phyloP scores from a whole-genome alignment of 345 rosid species.

The Jatropha curcas region DNA sequence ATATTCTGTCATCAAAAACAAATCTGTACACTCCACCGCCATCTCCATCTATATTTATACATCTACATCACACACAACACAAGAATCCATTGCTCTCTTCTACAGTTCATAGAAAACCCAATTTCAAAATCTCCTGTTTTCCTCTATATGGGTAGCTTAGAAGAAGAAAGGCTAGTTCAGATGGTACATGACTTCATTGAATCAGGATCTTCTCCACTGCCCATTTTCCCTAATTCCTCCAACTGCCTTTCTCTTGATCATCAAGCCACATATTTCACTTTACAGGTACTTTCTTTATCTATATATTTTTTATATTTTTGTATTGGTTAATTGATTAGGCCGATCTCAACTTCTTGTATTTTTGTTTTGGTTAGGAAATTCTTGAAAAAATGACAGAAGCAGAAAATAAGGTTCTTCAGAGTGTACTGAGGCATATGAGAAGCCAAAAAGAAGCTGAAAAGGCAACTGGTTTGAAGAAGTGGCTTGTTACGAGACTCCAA shows the following conservation, averaged over 20 bases:
- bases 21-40: conserved; percentile 27
- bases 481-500: conserved; percentile 43
- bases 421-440: conserved; percentile 39
- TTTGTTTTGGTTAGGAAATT: conserved; percentile 34
- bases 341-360: not conserved
- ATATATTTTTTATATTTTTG: not conserved
- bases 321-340: not conserved
- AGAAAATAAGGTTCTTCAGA: conserved; percentile 35
- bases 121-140: not conserved
- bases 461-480: conserved; percentile 30
- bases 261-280: conserved; percentile 18
- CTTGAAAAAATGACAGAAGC: conserved; percentile 30
- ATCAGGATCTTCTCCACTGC: conserved; percentile 36
- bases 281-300: conserved; percentile 34
- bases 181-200: conserved; percentile 65
- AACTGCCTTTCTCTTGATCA: conserved; percentile 20
- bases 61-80: too few relatives aligned
- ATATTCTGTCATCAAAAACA: conserved; percentile 21
- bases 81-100: too few relatives aligned
- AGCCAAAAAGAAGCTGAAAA: conserved; percentile 28
- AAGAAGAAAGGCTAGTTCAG: conserved; percentile 50
- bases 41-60: too few relatives aligned
- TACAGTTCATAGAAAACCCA: not conserved
- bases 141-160: conserved; percentile 28
- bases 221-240: conserved; percentile 23